Percentiles rank a stretch among this genome's conserved stretches.
Evolutionary conservation across 148 eudicot genomes (phyloP).

Genomic region (Simmondsia chinensis): DNA sequence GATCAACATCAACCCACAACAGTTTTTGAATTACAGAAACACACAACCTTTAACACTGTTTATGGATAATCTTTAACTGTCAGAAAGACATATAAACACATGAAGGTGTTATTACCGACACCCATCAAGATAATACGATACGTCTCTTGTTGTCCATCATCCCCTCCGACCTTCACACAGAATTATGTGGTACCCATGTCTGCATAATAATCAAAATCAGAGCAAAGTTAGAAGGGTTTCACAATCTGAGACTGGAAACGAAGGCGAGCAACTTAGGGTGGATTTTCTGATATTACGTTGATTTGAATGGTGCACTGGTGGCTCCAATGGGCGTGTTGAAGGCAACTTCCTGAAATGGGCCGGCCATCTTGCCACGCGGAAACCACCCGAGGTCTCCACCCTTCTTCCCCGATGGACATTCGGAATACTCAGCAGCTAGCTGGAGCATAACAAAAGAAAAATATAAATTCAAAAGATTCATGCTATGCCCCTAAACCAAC

Average conservation of each 20-base stretch:
- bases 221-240: background rate
- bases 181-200: slow-evolving; percentile 87
- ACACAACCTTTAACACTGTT: too few species aligned
- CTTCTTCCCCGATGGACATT: slow-evolving; percentile 95
- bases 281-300: slow-evolving; percentile 48
- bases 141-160: slow-evolving; percentile 11
- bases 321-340: slow-evolving; percentile 85
- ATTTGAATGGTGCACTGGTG: slow-evolving; percentile 88
- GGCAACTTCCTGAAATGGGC: slow-evolving; percentile 98
- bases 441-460: slow-evolving; percentile 16
- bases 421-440: slow-evolving; percentile 94
- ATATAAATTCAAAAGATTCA: too few species aligned
- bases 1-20: too few species aligned
- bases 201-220: slow-evolving; percentile 22
- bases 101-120: slow-evolving; percentile 8
- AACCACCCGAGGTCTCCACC: slow-evolving; percentile 99
- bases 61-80: too few species aligned
- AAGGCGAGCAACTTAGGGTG: background rate
- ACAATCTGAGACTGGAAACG: background rate
- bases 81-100: background rate
- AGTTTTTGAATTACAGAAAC: too few species aligned
- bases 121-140: background rate
- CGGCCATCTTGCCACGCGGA: slow-evolving; percentile 98
- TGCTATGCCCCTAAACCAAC: too few species aligned
- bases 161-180: slow-evolving; percentile 73